Percentiles rank a stretch among this genome's conserved stretches.
phyloP scores from a whole-genome alignment of 1,284 basidiomycete genomes.

The Ganoderma resinaceum region DNA sequence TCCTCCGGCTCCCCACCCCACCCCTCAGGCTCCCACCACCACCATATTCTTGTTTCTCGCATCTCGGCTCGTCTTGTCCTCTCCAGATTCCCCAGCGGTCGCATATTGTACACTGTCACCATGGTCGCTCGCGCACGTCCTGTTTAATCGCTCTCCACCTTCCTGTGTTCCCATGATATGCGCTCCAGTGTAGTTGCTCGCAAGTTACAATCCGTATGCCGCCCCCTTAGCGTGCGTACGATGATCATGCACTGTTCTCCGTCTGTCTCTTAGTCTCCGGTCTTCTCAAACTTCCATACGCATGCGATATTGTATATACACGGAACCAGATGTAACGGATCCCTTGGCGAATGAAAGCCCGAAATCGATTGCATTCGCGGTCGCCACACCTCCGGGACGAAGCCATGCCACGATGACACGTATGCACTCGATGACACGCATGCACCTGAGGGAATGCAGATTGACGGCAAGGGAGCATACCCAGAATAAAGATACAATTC shows the following conservation, averaged over 20 bases:
- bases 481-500: not conserved
- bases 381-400: not conserved
- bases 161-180: not conserved
- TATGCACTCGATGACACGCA: not conserved
- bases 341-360: not conserved
- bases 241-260: not conserved
- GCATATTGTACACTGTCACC: constrained; percentile 7
- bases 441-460: not conserved
- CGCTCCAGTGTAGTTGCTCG: not conserved
- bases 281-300: not conserved
- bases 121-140: constrained; percentile 3
- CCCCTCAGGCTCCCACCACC: not conserved
- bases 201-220: not conserved
- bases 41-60: not conserved
- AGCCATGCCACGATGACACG: not conserved
- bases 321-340: not conserved
- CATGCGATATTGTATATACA: not conserved
- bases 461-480: too few relatives aligned
- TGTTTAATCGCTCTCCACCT: not conserved
- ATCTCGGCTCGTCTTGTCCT: not conserved
- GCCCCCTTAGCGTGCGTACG: not conserved
- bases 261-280: not conserved
- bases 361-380: not conserved
- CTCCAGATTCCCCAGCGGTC: not conserved
- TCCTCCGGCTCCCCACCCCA: not conserved